phyloP scores from a whole-genome alignment of 352 stramenopile genomes.

The Thraustochytrium striatum region DNA sequence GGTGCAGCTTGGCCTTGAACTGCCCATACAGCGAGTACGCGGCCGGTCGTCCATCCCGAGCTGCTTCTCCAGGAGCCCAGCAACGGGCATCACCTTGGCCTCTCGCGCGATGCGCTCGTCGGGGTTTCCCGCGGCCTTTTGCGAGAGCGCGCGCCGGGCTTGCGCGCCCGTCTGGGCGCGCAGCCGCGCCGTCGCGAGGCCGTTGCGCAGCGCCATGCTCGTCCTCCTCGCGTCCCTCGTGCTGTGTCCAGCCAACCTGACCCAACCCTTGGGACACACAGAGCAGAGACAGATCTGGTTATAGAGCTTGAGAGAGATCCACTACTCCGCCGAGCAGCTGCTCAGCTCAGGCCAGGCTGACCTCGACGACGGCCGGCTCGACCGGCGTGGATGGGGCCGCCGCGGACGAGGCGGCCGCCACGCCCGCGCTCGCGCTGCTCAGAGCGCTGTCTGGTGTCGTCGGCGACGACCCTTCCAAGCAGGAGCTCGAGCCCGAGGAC shows the following conservation, averaged over 20 bases:
- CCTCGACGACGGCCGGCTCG: not conserved
- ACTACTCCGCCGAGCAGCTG: no score
- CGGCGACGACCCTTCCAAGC: not conserved
- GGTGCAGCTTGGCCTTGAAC: constrained; percentile 45
- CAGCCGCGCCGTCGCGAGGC: no score
- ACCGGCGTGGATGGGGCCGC: no score
- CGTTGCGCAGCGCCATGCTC: no score
- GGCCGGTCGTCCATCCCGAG: constrained; percentile 3
- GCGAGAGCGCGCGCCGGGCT: no score
- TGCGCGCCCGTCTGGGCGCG: no score
- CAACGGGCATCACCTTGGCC: constrained; percentile 7
- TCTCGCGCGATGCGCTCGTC: constrained; percentile 11
- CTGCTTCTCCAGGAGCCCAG: not conserved
- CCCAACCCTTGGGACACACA: no score
- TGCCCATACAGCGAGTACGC: constrained; percentile 22
- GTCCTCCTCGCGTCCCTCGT: no score
- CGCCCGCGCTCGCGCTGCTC: not conserved
- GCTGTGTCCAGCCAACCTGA: no score
- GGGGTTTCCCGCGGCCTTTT: constrained; percentile 23
- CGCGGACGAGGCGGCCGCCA: not conserved
- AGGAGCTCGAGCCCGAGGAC: no score
- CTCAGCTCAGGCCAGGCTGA: not conserved
- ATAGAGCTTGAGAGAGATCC: no score
- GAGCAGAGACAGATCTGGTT: no score
- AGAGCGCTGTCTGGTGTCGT: not conserved